phyloP scores from a whole-genome alignment of 1,284 basidiomycete species.

The Porodaedalea pini region DNA sequence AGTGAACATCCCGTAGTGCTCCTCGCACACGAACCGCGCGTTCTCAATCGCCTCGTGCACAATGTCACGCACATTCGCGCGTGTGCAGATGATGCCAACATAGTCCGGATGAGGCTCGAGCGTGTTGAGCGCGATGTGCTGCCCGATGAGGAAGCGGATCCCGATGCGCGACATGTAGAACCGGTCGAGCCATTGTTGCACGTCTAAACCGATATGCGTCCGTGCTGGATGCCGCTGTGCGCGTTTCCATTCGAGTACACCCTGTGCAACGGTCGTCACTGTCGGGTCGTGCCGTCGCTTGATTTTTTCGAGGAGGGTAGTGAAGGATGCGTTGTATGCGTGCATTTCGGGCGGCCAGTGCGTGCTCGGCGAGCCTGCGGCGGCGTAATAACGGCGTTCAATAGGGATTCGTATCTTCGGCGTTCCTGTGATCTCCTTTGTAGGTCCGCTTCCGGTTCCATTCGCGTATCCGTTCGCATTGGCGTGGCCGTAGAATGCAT shows the following conservation, averaged over 20 bases:
- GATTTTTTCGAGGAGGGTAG: constrained; percentile 83
- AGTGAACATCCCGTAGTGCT: constrained; percentile 95
- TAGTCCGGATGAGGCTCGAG: constrained; percentile 87
- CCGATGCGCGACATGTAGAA: constrained; percentile 98
- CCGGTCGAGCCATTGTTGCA: constrained; percentile 94
- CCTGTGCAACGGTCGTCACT: constrained; percentile 95
- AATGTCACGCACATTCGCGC: constrained; percentile 92
- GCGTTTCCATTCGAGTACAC: constrained; percentile 78
- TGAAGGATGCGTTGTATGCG: constrained; percentile 93
- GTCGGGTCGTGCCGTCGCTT: constrained; percentile 97
- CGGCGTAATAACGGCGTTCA: constrained; percentile 82
- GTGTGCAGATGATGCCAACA: constrained; percentile 97
- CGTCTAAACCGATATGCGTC: constrained; percentile 75
- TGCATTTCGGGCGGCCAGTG: constrained; percentile 90
- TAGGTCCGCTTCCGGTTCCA: constrained; percentile 31
- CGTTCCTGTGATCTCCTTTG: background rate
- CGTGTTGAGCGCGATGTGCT: constrained; percentile 90
- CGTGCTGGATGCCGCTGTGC: constrained; percentile 42
- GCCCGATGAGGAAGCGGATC: constrained; percentile 92
- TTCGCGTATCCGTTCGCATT: constrained; percentile 29
- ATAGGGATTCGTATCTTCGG: constrained; percentile 65
- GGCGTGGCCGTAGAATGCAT: constrained; percentile 14
- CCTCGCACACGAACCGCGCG: constrained; percentile 96
- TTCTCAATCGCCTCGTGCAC: constrained; percentile 99
- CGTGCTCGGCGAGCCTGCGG: constrained; percentile 53